These are phyloP conservation scores for Penicillium roqueforti DNA, from an alignment of 495 filamentous ascomycete species.

Conservation along the genomic window DNA sequence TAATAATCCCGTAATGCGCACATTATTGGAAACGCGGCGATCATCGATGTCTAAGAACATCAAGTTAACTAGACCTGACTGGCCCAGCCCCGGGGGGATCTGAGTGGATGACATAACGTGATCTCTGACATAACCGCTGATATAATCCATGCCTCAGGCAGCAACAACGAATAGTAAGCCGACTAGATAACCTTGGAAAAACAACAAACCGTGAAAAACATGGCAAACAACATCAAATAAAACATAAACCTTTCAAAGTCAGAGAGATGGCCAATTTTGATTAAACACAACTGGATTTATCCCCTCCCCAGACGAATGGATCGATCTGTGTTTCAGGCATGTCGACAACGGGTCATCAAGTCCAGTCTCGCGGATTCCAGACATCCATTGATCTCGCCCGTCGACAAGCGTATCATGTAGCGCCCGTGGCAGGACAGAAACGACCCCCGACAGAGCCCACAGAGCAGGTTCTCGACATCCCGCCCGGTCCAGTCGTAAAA, in stretches of 20 bases:
- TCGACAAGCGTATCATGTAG: slow-evolving; percentile 34
- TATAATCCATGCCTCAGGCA: not conserved
- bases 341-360: slow-evolving; percentile 26
- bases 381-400: slow-evolving; percentile 47
- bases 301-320: not conserved
- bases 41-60: not conserved
- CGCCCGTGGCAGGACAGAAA: slow-evolving; percentile 42
- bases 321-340: slow-evolving; percentile 13
- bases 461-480: slow-evolving; percentile 2
- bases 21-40: not conserved
- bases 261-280: not conserved
- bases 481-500: not conserved
- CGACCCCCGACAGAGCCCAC: slow-evolving; percentile 19
- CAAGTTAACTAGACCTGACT: not conserved
- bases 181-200: not conserved
- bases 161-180: not conserved
- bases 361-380: slow-evolving; percentile 41
- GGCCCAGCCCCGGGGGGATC: not conserved
- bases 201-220: too few relatives aligned
- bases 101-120: not conserved
- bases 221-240: not conserved
- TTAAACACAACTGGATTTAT: not conserved
- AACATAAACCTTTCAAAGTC: not conserved
- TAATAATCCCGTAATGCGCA: not conserved
- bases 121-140: slow-evolving; percentile 1